These are phyloP conservation scores for Wickerhamomyces chambardii DNA, from an alignment of 805 yeast genomes.

Conservation along the genomic window DNA sequence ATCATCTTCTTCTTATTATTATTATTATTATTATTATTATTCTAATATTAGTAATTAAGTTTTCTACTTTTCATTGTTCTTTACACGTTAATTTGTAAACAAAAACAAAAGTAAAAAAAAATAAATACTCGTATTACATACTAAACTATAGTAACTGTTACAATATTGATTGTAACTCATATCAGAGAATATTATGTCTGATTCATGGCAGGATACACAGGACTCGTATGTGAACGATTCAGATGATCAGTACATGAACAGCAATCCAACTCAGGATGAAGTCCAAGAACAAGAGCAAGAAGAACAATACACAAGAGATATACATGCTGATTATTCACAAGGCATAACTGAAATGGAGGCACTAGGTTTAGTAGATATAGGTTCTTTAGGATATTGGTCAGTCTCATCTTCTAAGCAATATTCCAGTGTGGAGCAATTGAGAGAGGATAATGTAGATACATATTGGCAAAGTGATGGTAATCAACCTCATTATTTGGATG, in stretches of 20 bases:
- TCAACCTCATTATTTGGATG: slow-evolving; percentile 76
- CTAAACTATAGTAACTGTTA: no score
- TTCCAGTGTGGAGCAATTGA: slow-evolving; percentile 58
- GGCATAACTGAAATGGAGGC: slow-evolving; percentile 51
- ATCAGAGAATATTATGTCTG: slow-evolving; percentile 14
- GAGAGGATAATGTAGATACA: slow-evolving; percentile 62
- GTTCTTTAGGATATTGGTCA: slow-evolving; percentile 78
- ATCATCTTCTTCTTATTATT: no score
- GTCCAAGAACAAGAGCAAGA: slow-evolving; percentile 3
- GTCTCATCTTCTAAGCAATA: slow-evolving; percentile 72
- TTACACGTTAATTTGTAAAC: no score
- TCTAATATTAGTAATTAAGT: no score
- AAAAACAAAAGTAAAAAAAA: no score
- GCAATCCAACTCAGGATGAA: slow-evolving; percentile 5
- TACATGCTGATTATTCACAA: slow-evolving; percentile 1
- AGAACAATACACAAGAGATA: background rate
- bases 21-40: no score
- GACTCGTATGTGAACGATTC: no score
- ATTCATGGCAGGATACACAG: slow-evolving; percentile 21
- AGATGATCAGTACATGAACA: background rate
- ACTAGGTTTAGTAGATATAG: slow-evolving; percentile 61
- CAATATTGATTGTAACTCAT: no score
- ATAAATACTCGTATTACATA: no score
- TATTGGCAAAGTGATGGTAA: slow-evolving; percentile 96
- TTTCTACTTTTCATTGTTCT: no score